phyloP scores from a whole-genome alignment of 805 yeast species.

The Pichia pseudocactophila region DNA sequence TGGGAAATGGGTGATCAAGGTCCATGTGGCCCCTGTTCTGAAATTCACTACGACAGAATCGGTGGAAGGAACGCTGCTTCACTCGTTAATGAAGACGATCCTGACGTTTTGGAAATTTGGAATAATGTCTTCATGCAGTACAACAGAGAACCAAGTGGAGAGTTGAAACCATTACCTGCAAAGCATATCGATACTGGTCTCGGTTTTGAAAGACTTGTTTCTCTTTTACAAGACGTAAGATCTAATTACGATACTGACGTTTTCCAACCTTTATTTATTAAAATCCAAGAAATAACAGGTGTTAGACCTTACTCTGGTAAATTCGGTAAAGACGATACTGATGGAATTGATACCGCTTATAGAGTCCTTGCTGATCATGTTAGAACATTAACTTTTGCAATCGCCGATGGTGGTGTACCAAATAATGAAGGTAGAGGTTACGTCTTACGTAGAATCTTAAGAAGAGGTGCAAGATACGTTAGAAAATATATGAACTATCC shows the following conservation, averaged over 20 bases:
- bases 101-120: conserved; percentile 97
- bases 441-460: conserved; percentile 89
- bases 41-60: conserved; percentile 93
- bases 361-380: conserved; percentile 98
- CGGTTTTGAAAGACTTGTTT: conserved; percentile 97
- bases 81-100: conserved; percentile 94
- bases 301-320: conserved; percentile 87
- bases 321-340: conserved; percentile 85
- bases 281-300: conserved; percentile 88
- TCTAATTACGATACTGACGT: conserved; percentile 98
- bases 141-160: conserved; percentile 85
- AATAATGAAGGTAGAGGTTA: conserved; percentile 99
- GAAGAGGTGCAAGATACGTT: conserved; percentile 97
- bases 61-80: conserved; percentile 94
- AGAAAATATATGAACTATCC: conserved; percentile 95
- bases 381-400: conserved; percentile 90
- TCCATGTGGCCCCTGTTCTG: conserved; percentile 99
- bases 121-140: conserved; percentile 94
- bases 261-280: conserved; percentile 77
- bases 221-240: conserved; percentile 80
- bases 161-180: conserved; percentile 78
- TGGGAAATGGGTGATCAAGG: conserved; percentile 99
- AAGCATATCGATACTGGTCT: conserved; percentile 97
- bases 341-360: conserved; percentile 96
- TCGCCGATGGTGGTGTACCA: conserved; percentile 98